Evolutionary conservation across 257 asterid species (phyloP), one percentile per base, ranked within the genome.

Genomic region (Ophiorrhiza pumila): DNA sequence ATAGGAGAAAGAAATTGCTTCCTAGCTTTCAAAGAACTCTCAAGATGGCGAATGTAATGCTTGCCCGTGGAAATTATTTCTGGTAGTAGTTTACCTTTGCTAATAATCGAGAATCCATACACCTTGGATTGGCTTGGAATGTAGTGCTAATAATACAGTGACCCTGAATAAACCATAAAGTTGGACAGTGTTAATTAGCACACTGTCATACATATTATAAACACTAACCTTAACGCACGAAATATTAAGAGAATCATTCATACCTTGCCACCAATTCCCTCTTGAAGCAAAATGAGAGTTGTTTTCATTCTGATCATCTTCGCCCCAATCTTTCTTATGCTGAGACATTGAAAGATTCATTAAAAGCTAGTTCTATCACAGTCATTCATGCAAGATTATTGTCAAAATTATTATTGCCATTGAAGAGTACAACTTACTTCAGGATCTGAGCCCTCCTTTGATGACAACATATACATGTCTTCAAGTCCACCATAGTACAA

Each of bases 191-290:
- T 1, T 65, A 29, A 25, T 1, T 65, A 29, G 1, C 29, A 29
- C 29, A 29, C 37, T 25, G 20, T 29, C 32, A 42, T 5, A 29
- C n/a, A n/a, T n/a, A n/a, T n/a, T n/a, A 53, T 5, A 53, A 7
- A 53, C 14, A 58, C 64, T 58, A 58, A 29, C 12, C 3, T 0
- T 58, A 9, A 25, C 4, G n/a, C n/a, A n/a, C n/a, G 39, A 7
- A 34, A 15, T 27, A 18, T 29, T n/a, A 13, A 12, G 35, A 49
- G 29, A 58, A 59, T 7, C 70, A 68, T 81, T 7, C 70, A 68
- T 81, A 83, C 90, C 90, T 80, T 84, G 77, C 90, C 90, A 86
- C 90, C 86, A 83, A 79, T 83, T 78, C 49, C 88, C 90, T 77
- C 84, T 80, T 7, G 82, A 76, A 65, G 82, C 88, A 71, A 49